Evolutionary conservation across 2,329 filamentous ascomycete species (phyloP).

Genomic region (Cladophialophora carrionii): DNA sequence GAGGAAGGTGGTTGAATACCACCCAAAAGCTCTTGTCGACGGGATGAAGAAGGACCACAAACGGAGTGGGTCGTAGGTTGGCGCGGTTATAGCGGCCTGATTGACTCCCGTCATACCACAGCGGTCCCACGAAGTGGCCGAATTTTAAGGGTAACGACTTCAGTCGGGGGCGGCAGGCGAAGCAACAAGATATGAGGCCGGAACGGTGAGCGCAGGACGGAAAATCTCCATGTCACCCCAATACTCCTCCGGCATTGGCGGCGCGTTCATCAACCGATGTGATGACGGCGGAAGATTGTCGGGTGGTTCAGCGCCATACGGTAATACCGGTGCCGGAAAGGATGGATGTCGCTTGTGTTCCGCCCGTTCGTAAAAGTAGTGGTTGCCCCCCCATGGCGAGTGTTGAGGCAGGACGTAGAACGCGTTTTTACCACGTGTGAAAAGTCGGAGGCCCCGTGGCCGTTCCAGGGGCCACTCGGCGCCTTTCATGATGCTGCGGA

Average conservation of each 20-base stretch:
- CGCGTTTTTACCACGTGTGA: neutral
- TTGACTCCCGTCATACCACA: neutral
- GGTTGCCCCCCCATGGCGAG: neutral
- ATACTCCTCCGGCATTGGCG: neutral
- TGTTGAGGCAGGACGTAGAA: neutral
- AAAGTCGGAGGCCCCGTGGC: neutral
- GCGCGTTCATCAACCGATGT: neutral
- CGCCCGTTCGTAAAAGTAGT: neutral
- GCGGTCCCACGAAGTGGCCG: neutral
- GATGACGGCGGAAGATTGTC: neutral
- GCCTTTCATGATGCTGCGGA: no score
- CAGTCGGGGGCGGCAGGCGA: neutral
- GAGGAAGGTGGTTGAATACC: neutral
- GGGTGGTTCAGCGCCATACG: neutral
- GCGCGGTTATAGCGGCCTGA: neutral
- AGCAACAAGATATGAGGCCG: neutral
- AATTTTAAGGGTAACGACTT: neutral
- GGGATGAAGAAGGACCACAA: neutral
- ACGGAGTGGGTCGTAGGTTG: neutral
- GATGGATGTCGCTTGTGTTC: slow-evolving; percentile 6
- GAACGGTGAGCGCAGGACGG: neutral
- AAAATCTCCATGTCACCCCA: neutral
- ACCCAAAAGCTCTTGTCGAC: slow-evolving; percentile 8
- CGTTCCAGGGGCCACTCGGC: no score
- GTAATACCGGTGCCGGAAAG: neutral